Percentiles rank a stretch among this genome's conserved stretches.
These are phyloP conservation scores for Exobasidium cylindrosporum DNA, from an alignment of 1,284 basidiomycete genomes.

Conservation along the genomic window DNA sequence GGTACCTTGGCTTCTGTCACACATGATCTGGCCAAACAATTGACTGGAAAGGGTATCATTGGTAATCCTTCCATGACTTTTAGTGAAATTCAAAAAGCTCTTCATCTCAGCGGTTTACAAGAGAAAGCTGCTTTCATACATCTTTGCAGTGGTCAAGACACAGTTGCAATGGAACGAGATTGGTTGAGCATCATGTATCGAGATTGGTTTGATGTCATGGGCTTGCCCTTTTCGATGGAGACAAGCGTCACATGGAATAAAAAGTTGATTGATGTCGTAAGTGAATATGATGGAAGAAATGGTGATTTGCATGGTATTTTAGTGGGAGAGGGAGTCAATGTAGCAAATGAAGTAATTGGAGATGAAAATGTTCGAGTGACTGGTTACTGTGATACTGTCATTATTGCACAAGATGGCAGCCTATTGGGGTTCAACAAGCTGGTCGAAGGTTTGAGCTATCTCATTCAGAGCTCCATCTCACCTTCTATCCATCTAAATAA, in stretches of 20 bases:
- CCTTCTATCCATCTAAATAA: slow-evolving; percentile 4
- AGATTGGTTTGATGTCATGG: slow-evolving; percentile 6
- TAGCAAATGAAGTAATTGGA: not conserved
- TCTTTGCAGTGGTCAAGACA: slow-evolving; percentile 1
- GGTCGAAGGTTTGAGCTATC: not conserved
- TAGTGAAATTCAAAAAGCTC: slow-evolving; percentile 8
- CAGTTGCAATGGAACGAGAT: not conserved
- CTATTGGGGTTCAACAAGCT: not conserved
- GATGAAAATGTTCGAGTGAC: slow-evolving; percentile 8
- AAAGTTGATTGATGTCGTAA: not conserved
- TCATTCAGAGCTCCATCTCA: not conserved
- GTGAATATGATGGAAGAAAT: not conserved
- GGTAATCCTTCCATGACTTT: slow-evolving; percentile 12
- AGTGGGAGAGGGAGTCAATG: not conserved
- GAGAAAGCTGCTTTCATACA: not conserved
- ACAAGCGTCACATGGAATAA: not conserved
- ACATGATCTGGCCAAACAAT: slow-evolving; percentile 9
- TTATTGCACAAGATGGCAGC: not conserved
- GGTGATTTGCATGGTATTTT: slow-evolving; percentile 2
- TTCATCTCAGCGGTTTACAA: slow-evolving; percentile 5
- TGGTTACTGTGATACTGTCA: not conserved
- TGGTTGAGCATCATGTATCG: not conserved
- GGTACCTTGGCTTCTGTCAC: slow-evolving; percentile 5
- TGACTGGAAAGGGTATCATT: slow-evolving; percentile 2
- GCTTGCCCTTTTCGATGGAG: not conserved